phyloP scores from a whole-genome alignment of 257 asterid species.

The Solanum etuberosum region DNA sequence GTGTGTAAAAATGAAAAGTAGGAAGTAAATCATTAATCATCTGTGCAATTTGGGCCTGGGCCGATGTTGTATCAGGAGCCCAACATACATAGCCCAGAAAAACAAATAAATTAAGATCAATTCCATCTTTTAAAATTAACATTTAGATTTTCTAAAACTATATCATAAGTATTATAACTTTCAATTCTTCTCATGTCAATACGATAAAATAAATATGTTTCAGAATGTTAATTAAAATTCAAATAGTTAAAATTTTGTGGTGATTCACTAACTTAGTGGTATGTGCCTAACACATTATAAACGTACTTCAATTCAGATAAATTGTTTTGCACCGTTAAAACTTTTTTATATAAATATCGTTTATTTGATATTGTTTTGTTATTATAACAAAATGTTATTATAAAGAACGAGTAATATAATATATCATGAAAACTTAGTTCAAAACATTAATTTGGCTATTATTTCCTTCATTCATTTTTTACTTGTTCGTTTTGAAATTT shows the following conservation, averaged over 20 bases:
- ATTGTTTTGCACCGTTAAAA: background rate
- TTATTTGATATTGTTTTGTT: no score
- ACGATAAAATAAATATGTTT: no score
- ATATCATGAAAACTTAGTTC: background rate
- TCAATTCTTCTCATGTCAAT: background rate
- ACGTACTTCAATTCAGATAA: background rate
- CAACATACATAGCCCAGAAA: background rate
- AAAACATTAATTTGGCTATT: background rate
- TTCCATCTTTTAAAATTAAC: background rate
- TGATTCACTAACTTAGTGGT: background rate
- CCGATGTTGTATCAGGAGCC: background rate
- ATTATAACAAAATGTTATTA: no score
- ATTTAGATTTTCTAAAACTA: background rate
- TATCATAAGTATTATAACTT: no score
- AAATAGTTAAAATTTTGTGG: background rate
- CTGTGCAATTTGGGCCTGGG: background rate
- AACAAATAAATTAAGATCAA: background rate
- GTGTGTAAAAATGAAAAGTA: no score
- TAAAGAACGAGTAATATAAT: no score
- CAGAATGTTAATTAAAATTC: background rate
- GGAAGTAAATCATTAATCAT: no score
- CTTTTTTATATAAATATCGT: no score
- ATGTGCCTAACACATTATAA: background rate
- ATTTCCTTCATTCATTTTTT: no score
- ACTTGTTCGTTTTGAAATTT: no score